Evolutionary conservation across 371 early-diverging fungal species (phyloP).

Genomic region (Rhizopus delemar): DNA sequence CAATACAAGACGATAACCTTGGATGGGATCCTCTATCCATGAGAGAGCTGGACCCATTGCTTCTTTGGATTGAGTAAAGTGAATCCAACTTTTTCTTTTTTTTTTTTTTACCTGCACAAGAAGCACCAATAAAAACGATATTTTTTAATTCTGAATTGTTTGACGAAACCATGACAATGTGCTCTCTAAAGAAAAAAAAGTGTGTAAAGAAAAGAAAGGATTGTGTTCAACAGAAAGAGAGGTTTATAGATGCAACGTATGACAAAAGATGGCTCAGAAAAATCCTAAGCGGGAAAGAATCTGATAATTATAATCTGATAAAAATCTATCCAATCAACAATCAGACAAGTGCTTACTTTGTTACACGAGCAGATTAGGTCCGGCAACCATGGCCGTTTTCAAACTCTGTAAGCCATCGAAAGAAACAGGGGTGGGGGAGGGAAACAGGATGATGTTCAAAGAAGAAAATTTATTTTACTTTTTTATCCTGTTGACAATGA

Average conservation of each 20-base stretch:
- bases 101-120: slow-evolving; percentile 43
- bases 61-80: slow-evolving; percentile 7
- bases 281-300: too few relatives aligned
- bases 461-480: too few relatives aligned
- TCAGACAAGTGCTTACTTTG: not conserved
- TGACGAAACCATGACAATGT: slow-evolving; percentile 10
- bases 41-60: slow-evolving; percentile 38
- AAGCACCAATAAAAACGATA: slow-evolving; percentile 58
- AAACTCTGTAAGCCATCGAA: too few relatives aligned
- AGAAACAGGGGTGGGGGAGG: too few relatives aligned
- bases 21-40: slow-evolving; percentile 38
- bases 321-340: not conserved
- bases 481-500: too few relatives aligned
- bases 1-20: slow-evolving; percentile 54
- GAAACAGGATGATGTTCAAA: too few relatives aligned
- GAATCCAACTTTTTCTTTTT: not conserved
- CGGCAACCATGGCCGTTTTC: not conserved
- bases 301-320: not conserved
- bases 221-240: not conserved
- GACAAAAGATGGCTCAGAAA: too few relatives aligned
- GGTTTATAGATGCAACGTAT: not conserved
- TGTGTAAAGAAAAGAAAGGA: not conserved
- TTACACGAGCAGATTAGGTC: too few relatives aligned
- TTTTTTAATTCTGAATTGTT: slow-evolving; percentile 36
- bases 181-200: slow-evolving; percentile 4